Evolutionary conservation across 495 filamentous ascomycete genomes (phyloP).

Genomic region (Talaromyces wortmannii): DNA sequence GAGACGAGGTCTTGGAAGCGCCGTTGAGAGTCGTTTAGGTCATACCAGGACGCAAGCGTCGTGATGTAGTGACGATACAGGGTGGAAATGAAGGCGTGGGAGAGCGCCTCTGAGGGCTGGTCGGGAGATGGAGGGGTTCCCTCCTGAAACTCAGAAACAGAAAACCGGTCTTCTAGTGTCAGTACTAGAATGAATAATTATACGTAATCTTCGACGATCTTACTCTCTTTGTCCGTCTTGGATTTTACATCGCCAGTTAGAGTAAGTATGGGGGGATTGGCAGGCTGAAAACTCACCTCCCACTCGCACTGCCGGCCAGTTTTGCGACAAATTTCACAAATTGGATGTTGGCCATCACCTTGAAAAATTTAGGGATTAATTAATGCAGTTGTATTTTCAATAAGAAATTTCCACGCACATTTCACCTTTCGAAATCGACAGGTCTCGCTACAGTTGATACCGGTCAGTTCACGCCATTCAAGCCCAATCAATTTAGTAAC

Average conservation of each 20-base stretch:
- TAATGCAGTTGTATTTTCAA: background rate
- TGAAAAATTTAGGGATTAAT: background rate
- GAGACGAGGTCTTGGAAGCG: constrained; percentile 23
- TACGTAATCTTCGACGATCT: too few relatives aligned
- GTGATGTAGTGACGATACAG: constrained; percentile 24
- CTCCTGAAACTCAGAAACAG: background rate
- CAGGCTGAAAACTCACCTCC: background rate
- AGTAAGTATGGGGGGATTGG: too few relatives aligned
- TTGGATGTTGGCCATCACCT: background rate
- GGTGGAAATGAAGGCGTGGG: constrained; percentile 11
- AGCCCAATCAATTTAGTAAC: background rate
- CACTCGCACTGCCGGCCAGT: background rate
- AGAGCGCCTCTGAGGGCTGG: constrained; percentile 12
- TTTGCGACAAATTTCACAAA: background rate
- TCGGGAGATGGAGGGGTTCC: background rate
- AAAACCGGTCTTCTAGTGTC: background rate
- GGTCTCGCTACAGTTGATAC: background rate
- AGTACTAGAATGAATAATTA: too few relatives aligned
- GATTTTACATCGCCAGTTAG: too few relatives aligned
- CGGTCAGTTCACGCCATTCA: background rate
- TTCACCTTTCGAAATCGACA: background rate
- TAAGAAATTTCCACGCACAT: background rate
- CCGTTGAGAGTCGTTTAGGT: constrained; percentile 21
- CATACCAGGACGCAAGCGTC: constrained; percentile 27
- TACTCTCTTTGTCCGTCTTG: too few relatives aligned